Evolutionary conservation across 2,329 filamentous ascomycete genomes (phyloP).

Genomic region (Colletotrichum sansevieriae): DNA sequence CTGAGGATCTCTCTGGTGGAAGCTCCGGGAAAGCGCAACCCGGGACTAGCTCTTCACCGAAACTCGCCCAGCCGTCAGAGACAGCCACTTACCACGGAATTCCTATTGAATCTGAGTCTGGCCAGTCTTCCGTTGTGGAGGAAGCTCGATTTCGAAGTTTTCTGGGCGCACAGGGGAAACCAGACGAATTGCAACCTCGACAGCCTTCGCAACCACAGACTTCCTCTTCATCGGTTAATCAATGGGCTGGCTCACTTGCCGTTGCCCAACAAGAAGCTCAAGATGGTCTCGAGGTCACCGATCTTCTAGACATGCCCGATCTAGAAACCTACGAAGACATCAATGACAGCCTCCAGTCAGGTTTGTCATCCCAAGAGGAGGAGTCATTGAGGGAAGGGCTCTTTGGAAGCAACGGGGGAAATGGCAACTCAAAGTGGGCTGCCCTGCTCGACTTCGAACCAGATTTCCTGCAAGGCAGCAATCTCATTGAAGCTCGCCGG

Average conservation of each 20-base stretch:
- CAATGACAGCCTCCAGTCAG: constrained; percentile 41
- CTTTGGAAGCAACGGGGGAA: constrained; percentile 42
- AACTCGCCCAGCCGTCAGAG: background rate
- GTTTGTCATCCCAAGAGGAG: constrained; percentile 42
- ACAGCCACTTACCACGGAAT: constrained; percentile 4
- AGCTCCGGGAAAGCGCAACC: constrained; percentile 12
- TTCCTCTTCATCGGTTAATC: too few relatives aligned
- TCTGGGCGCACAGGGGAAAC: constrained; percentile 5
- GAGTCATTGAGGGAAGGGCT: constrained; percentile 45
- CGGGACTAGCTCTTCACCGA: constrained; percentile 4
- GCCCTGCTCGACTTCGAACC: constrained; percentile 65
- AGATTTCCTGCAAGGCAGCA: constrained; percentile 51
- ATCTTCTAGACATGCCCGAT: constrained; percentile 38
- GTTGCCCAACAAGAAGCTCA: constrained; percentile 31
- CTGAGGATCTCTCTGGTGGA: constrained; percentile 6
- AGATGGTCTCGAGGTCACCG: constrained; percentile 40
- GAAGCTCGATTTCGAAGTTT: constrained; percentile 26
- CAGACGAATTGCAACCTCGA: background rate
- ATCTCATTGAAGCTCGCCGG: constrained; percentile 21
- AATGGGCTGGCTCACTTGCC: constrained; percentile 15
- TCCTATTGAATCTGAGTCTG: background rate
- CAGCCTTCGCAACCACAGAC: background rate
- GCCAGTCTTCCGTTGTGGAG: background rate
- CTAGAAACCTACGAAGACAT: constrained; percentile 37
- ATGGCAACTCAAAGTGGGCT: constrained; percentile 53